A percentile compares a stretch with the other conserved stretches of the same genome.
These are phyloP conservation scores for Syncephalis fuscata DNA, from an alignment of 371 early-diverging fungal species.

Conservation along the genomic window DNA sequence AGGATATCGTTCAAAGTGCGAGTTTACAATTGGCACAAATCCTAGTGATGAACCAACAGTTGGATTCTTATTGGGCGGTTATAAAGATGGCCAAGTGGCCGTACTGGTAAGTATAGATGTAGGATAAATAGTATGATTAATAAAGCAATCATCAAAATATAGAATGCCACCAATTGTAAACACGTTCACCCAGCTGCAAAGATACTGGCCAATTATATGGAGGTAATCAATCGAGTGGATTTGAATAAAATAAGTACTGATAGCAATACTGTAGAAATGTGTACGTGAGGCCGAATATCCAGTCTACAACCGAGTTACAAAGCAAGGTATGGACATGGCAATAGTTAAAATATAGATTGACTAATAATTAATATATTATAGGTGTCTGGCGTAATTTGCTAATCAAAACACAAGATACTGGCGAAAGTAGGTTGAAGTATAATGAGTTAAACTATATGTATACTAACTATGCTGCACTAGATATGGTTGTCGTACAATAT, in stretches of 20 bases:
- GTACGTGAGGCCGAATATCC: slow-evolving; percentile 19
- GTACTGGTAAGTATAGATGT: slow-evolving; percentile 17
- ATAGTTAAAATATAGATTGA: neutral
- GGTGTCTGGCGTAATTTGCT: slow-evolving; percentile 54
- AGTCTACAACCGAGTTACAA: slow-evolving; percentile 37
- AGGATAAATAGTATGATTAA: no score
- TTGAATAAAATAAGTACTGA: neutral
- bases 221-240: slow-evolving; percentile 5
- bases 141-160: no score
- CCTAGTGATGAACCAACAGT: slow-evolving; percentile 31
- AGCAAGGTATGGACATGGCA: slow-evolving; percentile 9
- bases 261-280: slow-evolving; percentile 18
- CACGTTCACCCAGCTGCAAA: slow-evolving; percentile 35
- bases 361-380: neutral
- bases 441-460: neutral
- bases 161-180: slow-evolving; percentile 21
- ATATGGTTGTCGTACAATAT: slow-evolving; percentile 44
- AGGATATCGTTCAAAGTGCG: slow-evolving; percentile 68
- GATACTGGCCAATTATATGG: slow-evolving; percentile 26
- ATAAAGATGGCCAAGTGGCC: slow-evolving; percentile 32
- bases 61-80: slow-evolving; percentile 57
- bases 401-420: slow-evolving; percentile 37
- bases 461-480: slow-evolving; percentile 8
- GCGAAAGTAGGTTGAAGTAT: slow-evolving; percentile 21
- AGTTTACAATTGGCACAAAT: slow-evolving; percentile 57